Evolutionary conservation across 164 flowering plant genomes (phyloP), one percentile per base, ranked within the genome.

Genomic region (Platanus orientalis): DNA sequence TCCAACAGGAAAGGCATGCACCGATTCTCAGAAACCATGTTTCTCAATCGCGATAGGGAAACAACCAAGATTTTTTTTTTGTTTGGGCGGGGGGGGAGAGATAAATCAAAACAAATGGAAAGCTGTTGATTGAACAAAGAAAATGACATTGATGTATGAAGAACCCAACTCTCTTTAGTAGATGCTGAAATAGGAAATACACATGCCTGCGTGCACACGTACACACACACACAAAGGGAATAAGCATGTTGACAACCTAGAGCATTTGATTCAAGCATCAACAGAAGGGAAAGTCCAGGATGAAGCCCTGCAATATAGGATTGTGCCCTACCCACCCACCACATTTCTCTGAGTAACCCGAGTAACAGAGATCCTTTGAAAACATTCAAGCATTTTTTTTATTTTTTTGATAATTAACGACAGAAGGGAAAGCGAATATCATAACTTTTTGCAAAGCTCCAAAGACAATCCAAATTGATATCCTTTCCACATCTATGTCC

Each of bases 191-290:
- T 10, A 30, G 16, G 48, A 1, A 17, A 21, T 14, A 34, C 49
- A 7, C 10, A 32, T 36, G 12, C 12, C 36, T 32, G 4, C 42
- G 12, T 36, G 13, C 12, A 36, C 9, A 36, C 1, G 42, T 14
- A 36, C 12, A 39, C 34, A 20, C 44, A 30, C 25, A 28, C n/a
- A 34, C 23, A 52, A 62, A 10, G n/a, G 6, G 48, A 36, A 62
- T 34, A 51, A 52, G 26, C 23, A 52, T 17, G 4, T 62, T 24
- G 25, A 62, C 56, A 26, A 40, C 36, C 20, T 16, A 52, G 25
- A 39, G 58, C 34, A 39, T 62, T 17, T 39, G 58, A 62, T 62
- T 39, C 66, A 36, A 52, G 47, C 17, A 55, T 47, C 42, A 36
- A 1, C n/a, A 45, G 19, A 19, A 39, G 17, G 14, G 26, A 25